These are phyloP conservation scores for Haematococcus lacustris DNA, from an alignment of 139 green algal species.

Conservation along the genomic window DNA sequence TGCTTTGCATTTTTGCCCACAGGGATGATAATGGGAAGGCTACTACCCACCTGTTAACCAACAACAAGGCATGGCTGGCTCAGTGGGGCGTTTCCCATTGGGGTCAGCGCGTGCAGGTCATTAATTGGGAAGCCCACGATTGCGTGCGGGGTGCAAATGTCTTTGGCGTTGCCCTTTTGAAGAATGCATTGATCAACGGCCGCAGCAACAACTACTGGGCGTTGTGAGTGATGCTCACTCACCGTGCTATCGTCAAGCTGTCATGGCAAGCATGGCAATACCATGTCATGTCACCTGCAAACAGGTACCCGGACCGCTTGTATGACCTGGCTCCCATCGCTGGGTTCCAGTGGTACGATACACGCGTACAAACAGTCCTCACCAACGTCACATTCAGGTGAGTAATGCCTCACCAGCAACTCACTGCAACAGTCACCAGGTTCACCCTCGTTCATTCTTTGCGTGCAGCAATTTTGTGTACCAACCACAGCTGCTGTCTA, in stretches of 20 bases:
- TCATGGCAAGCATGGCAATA: background rate
- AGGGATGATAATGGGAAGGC: too few relatives aligned
- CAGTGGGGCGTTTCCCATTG: conserved; percentile 43
- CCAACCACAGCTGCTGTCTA: conserved; percentile 24
- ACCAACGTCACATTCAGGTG: conserved; percentile 38
- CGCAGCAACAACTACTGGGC: conserved; percentile 27
- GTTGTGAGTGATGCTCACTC: conserved; percentile 10
- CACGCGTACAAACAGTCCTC: conserved; percentile 32
- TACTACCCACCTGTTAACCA: conserved; percentile 12
- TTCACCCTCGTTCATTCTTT: background rate
- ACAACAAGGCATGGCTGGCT: conserved; percentile 44
- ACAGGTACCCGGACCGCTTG: conserved; percentile 29
- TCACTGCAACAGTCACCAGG: too few relatives aligned
- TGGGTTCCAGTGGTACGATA: conserved; percentile 48
- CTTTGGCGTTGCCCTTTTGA: conserved; percentile 35
- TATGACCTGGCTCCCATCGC: conserved; percentile 39
- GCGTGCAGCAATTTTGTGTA: conserved; percentile 38
- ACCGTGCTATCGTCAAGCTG: background rate
- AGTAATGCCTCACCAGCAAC: too few relatives aligned
- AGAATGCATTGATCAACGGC: conserved; percentile 30
- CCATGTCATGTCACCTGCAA: background rate
- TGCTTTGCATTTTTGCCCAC: too few relatives aligned
- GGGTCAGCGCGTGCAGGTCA: conserved; percentile 32
- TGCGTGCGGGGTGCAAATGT: conserved; percentile 40
- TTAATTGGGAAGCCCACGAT: conserved; percentile 34